These are phyloP conservation scores for Saraca asoca DNA, from an alignment of 331 rosid genomes.

Conservation along the genomic window DNA sequence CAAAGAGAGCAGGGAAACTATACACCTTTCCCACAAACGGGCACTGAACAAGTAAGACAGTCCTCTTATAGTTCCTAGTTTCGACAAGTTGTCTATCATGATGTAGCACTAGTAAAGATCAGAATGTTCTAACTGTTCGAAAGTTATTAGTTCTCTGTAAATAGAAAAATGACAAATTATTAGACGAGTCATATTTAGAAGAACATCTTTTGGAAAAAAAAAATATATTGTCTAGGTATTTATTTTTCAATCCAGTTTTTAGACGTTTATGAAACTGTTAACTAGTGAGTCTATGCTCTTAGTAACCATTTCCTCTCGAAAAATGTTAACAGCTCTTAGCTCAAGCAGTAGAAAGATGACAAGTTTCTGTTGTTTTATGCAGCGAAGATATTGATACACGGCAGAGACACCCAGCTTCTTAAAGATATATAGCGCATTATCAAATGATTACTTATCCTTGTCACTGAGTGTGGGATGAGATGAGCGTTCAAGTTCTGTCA, in stretches of 20 bases:
- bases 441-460: constrained; percentile 18
- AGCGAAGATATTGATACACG: constrained; percentile 50
- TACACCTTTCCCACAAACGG: constrained; percentile 37
- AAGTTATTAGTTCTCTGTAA: constrained; percentile 4
- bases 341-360: constrained; percentile 16
- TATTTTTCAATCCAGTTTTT: not conserved
- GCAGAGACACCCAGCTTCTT: constrained; percentile 18
- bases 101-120: not conserved
- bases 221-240: not conserved
- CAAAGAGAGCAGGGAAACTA: constrained; percentile 41
- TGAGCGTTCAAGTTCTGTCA: constrained; percentile 2
- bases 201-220: not conserved
- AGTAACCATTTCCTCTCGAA: not conserved
- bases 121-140: not conserved
- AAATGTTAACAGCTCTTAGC: not conserved
- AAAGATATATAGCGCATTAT: constrained; percentile 16
- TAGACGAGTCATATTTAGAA: not conserved
- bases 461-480: not conserved
- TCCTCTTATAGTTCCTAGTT: constrained; percentile 4
- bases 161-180: not conserved
- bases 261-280: constrained; percentile 3
- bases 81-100: not conserved
- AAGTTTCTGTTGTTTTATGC: constrained; percentile 41
- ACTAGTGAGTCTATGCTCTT: not conserved
- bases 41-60: constrained; percentile 41